phyloP scores from a whole-genome alignment of 2,329 filamentous ascomycete genomes.

The Xylariaceae sp. region DNA sequence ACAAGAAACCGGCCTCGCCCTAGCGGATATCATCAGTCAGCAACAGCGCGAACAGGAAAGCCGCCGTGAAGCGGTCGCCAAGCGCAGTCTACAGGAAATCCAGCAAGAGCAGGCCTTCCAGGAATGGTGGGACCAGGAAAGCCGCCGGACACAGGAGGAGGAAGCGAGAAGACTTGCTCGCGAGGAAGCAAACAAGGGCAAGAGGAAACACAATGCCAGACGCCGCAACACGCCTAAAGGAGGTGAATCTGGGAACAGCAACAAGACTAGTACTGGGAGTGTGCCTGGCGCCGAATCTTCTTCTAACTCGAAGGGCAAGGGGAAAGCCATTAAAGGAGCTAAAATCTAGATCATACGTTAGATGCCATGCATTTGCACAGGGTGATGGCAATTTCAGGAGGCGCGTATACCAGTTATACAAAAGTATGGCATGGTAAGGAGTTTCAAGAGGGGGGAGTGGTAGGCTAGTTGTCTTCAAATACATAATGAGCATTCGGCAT shows the following conservation, averaged over 20 bases:
- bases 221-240: conserved; percentile 13
- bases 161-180: conserved; percentile 41
- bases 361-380: conserved; percentile 8
- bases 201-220: conserved; percentile 22
- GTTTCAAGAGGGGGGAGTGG: not conserved
- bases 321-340: conserved; percentile 8
- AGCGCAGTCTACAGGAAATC: conserved; percentile 86
- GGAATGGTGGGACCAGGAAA: conserved; percentile 92
- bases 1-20: conserved; percentile 61
- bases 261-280: not conserved
- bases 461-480: not conserved
- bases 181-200: conserved; percentile 39
- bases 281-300: conserved; percentile 8
- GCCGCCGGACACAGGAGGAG: conserved; percentile 61
- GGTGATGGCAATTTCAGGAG: conserved; percentile 8
- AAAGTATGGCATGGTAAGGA: conserved; percentile 1
- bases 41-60: conserved; percentile 79
- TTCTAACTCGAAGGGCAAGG: conserved; percentile 11
- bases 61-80: conserved; percentile 77
- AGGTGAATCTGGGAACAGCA: conserved; percentile 3
- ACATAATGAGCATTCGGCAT: too few species aligned
- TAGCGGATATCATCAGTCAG: conserved; percentile 83
- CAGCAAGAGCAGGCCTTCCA: conserved; percentile 96
- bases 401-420: not conserved
- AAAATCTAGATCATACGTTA: conserved; percentile 14